These are phyloP conservation scores for Grosmannia serpens DNA, from an alignment of 2,329 filamentous ascomycete genomes.

Conservation along the genomic window DNA sequence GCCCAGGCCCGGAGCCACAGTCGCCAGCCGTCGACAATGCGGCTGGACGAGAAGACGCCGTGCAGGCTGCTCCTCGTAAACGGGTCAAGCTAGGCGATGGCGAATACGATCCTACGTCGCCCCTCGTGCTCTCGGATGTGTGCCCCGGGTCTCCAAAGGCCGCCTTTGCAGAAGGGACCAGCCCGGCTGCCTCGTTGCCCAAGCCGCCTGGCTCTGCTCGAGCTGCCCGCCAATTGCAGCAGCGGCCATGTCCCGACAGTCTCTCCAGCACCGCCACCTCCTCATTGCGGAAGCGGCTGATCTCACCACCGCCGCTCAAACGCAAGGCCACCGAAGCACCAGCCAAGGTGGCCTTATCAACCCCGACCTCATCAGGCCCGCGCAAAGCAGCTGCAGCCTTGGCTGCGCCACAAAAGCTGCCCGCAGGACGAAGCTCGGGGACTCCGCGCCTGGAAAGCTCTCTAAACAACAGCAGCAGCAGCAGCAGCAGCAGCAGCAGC, in stretches of 20 bases:
- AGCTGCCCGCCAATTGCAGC: too few species aligned
- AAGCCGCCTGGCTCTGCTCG: neutral
- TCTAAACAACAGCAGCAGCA: neutral
- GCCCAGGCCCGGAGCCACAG: neutral
- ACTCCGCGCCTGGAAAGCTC: neutral
- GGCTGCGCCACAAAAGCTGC: neutral
- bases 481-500: neutral
- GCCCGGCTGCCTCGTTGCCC: neutral
- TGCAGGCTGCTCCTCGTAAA: neutral
- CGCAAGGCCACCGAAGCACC: conserved; percentile 3
- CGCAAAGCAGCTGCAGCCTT: neutral
- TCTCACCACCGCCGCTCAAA: conserved; percentile 8
- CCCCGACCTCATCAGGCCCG: neutral
- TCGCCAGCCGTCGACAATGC: neutral
- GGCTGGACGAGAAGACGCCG: neutral
- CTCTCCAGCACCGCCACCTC: neutral
- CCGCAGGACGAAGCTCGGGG: neutral
- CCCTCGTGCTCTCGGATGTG: neutral
- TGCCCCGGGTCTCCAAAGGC: neutral
- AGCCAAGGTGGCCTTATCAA: neutral
- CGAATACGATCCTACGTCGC: conserved; percentile 1
- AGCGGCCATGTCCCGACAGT: neutral
- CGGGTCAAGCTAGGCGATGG: neutral
- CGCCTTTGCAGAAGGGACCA: neutral
- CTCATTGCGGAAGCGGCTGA: neutral